A percentile compares a stretch with the other conserved stretches of the same genome.
Conservation (phyloP, 2,329 filamentous ascomycete genomes). For the Beauveria rudraprayagi region DNA sequence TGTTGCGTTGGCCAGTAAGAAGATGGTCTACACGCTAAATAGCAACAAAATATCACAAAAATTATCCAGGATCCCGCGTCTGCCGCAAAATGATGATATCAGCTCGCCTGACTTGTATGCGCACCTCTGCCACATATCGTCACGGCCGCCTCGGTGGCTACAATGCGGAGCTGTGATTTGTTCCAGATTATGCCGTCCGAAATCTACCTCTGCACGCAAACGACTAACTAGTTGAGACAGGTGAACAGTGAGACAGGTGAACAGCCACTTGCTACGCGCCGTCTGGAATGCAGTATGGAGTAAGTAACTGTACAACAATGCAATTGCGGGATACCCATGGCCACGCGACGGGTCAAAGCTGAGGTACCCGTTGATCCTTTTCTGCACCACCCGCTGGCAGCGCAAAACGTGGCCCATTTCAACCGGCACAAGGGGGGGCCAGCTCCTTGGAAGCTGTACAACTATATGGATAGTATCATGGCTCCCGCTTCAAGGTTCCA, state of each 20-base stretch:
- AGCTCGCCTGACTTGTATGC: background rate
- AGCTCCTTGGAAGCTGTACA: background rate
- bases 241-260: background rate
- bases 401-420: background rate
- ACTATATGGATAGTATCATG: background rate
- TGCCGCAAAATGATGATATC: background rate
- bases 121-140: background rate
- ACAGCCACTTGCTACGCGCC: background rate
- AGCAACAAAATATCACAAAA: background rate
- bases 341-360: background rate
- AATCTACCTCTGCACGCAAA: background rate
- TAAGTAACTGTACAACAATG: too few relatives aligned
- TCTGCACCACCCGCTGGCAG: background rate
- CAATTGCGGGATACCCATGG: too few relatives aligned
- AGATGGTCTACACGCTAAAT: background rate
- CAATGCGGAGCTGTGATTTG: slow-evolving; percentile 8
- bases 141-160: background rate
- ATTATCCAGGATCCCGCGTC: too few relatives aligned
- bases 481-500: background rate
- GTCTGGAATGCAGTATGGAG: background rate
- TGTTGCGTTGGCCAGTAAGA: too few relatives aligned
- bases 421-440: background rate
- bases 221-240: too few relatives aligned
- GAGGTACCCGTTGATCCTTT: background rate
- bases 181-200: slow-evolving; percentile 3